Conservation (phyloP, 495 filamentous ascomycete species). For the Wilcoxina mikolae region DNA sequence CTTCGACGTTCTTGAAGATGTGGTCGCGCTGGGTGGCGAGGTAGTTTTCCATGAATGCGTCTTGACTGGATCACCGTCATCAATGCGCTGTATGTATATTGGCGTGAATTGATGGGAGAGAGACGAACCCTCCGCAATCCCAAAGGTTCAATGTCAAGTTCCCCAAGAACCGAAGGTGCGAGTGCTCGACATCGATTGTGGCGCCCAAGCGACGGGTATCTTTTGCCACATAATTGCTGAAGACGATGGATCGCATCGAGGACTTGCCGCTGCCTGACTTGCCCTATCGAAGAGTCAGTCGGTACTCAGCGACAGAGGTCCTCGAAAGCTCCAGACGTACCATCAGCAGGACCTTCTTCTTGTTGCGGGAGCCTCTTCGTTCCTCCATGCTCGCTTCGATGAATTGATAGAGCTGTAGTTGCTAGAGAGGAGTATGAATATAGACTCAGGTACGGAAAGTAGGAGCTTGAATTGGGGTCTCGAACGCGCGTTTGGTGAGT, state of each 20-base stretch:
- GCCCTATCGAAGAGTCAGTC: conserved; percentile 36
- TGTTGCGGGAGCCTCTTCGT: conserved; percentile 2
- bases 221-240: conserved; percentile 93
- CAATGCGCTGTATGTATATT: background rate
- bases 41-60: conserved; percentile 97
- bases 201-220: conserved; percentile 87
- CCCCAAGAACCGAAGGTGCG: conserved; percentile 93
- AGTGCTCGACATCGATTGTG: conserved; percentile 98
- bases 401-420: background rate
- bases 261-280: conserved; percentile 99
- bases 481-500: no score
- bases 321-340: background rate
- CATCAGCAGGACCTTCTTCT: conserved; percentile 6
- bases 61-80: conserved; percentile 49
- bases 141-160: conserved; percentile 94
- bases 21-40: conserved; percentile 83
- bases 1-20: conserved; percentile 91
- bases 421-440: background rate
- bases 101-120: background rate
- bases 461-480: no score
- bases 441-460: no score
- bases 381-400: background rate
- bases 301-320: no score
- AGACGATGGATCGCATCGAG: conserved; percentile 95
- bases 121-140: conserved; percentile 78